phyloP scores from a whole-genome alignment of 2,329 filamentous ascomycete species.

The Pyricularia grisea region DNA sequence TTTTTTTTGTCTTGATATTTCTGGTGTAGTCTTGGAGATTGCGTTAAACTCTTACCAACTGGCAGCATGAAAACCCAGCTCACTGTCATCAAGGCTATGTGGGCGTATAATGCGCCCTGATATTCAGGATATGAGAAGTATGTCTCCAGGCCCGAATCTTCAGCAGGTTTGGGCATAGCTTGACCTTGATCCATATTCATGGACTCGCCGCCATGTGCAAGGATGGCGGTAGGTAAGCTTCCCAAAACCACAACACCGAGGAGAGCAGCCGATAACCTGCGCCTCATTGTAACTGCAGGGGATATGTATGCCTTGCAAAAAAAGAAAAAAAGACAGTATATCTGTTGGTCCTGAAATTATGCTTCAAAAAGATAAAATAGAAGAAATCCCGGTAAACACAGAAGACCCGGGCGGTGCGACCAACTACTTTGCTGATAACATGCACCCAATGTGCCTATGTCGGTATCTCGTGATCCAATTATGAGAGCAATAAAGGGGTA shows the following conservation, averaged over 20 bases:
- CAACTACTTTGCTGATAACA: not conserved
- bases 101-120: conserved; percentile 51
- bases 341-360: not conserved
- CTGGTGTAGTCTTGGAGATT: not conserved
- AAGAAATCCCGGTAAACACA: not conserved
- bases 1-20: not conserved
- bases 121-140: conserved; percentile 52
- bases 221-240: conserved; percentile 14
- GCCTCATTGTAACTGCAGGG: not conserved
- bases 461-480: not conserved
- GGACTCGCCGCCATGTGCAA: conserved; percentile 19
- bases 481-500: not conserved
- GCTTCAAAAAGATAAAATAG: not conserved
- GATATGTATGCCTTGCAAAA: not conserved
- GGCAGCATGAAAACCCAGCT: conserved; percentile 68
- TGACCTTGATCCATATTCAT: conserved; percentile 10
- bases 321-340: not conserved
- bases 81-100: conserved; percentile 61
- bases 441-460: not conserved
- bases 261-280: not conserved
- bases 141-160: conserved; percentile 31
- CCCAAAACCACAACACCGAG: not conserved
- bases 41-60: conserved; percentile 43
- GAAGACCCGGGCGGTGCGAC: not conserved
- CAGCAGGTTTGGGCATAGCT: conserved; percentile 13